phyloP scores from a whole-genome alignment of 345 rosid genomes.

The Eucalyptus rudis region DNA sequence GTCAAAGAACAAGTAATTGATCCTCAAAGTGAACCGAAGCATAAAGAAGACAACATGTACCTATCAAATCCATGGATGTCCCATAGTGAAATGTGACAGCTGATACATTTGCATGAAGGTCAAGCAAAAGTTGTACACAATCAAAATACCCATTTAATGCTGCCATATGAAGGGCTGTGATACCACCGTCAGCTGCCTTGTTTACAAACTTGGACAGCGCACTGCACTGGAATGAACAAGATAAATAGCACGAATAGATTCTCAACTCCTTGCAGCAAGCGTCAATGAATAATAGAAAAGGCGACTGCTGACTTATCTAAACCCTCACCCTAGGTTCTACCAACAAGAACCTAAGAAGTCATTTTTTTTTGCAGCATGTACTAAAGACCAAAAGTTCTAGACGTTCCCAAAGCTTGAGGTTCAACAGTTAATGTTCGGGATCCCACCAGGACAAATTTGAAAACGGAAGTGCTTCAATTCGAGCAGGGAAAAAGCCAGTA shows the following conservation, averaged over 20 bases:
- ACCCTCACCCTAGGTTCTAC: background rate
- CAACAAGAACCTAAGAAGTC: background rate
- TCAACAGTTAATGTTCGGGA: background rate
- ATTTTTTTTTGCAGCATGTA: background rate
- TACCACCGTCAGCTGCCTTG: slow-evolving; percentile 97
- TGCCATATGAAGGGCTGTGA: slow-evolving; percentile 97
- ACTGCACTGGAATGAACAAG: slow-evolving; percentile 33
- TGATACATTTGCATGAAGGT: slow-evolving; percentile 75
- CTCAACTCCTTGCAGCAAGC: background rate
- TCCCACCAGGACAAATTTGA: background rate
- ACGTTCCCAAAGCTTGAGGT: background rate
- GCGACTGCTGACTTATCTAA: background rate
- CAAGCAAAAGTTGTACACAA: slow-evolving; percentile 92
- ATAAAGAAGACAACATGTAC: slow-evolving; percentile 12
- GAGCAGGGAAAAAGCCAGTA: background rate
- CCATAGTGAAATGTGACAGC: slow-evolving; percentile 89
- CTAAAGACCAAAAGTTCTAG: background rate
- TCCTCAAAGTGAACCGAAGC: background rate
- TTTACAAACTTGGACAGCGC: slow-evolving; percentile 84
- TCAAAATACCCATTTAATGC: slow-evolving; percentile 94
- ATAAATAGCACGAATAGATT: background rate
- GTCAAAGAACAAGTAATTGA: background rate
- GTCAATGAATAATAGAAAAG: background rate
- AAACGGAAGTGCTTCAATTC: background rate
- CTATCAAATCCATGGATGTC: slow-evolving; percentile 97